Percentiles rank a stretch among this genome's conserved stretches.
Conservation (phyloP, 2,329 filamentous ascomycete species). For the Endoconidiophora polonica region DNA sequence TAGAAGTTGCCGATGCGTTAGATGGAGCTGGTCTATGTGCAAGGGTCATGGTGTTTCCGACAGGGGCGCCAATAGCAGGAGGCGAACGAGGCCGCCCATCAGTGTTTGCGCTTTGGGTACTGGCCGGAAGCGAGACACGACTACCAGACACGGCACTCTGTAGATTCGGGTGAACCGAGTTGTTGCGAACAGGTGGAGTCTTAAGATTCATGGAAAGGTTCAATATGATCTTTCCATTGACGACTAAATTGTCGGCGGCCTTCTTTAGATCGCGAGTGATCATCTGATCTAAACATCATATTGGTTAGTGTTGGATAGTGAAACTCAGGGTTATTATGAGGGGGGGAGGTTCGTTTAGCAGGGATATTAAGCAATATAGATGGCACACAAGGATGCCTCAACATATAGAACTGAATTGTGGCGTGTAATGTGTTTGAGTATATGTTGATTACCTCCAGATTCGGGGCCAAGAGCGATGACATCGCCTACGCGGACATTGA, state of each 20-base stretch:
- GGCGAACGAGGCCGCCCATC: constrained; percentile 29
- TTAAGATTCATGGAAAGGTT: constrained; percentile 85
- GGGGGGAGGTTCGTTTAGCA: too few species aligned
- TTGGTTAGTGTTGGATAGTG: too few species aligned
- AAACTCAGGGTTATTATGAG: too few species aligned
- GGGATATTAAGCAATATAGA: neutral
- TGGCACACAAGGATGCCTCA: neutral
- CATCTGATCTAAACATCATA: constrained; percentile 62
- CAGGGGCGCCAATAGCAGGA: constrained; percentile 26
- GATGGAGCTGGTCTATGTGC: constrained; percentile 32
- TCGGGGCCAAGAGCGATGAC: constrained; percentile 80
- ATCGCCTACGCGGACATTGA: constrained; percentile 91
- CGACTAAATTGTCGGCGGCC: constrained; percentile 92
- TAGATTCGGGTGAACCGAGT: constrained; percentile 9
- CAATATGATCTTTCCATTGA: constrained; percentile 93
- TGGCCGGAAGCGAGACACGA: constrained; percentile 27
- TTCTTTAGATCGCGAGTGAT: constrained; percentile 94
- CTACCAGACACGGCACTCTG: constrained; percentile 19
- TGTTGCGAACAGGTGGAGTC: constrained; percentile 42
- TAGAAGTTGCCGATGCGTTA: constrained; percentile 21
- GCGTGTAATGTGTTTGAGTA: neutral
- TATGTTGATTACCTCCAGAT: constrained; percentile 54
- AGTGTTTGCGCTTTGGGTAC: constrained; percentile 18
- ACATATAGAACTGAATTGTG: too few species aligned
- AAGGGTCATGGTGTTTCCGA: constrained; percentile 21